Conservation (phyloP, 2,329 filamentous ascomycete genomes). For the Truncatella angustata region DNA sequence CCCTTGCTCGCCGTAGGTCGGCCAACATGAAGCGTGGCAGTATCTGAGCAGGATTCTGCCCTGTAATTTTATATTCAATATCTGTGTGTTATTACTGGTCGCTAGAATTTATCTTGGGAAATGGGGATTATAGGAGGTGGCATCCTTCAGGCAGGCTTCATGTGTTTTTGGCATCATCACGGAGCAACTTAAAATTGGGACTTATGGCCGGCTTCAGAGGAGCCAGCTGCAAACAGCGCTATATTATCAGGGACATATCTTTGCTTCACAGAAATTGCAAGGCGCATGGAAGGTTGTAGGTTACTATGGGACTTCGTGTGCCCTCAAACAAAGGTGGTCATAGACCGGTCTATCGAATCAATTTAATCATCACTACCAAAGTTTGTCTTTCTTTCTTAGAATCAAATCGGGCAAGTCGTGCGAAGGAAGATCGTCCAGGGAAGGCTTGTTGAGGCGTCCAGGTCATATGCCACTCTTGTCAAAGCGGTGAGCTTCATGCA, state of each 20-base stretch:
- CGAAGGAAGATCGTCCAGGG: too few species aligned
- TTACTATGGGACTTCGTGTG: neutral
- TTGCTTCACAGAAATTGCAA: neutral
- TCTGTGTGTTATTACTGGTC: too few species aligned
- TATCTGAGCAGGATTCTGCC: slow-evolving; percentile 28
- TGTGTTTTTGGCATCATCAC: slow-evolving; percentile 1
- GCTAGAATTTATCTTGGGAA: neutral
- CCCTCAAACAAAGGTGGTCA: too few species aligned
- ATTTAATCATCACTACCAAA: too few species aligned
- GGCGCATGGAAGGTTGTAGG: neutral
- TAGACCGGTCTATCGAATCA: too few species aligned
- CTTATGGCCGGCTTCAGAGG: neutral
- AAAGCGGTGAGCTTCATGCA: too few species aligned
- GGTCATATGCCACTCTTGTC: too few species aligned
- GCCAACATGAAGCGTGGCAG: slow-evolving; percentile 45
- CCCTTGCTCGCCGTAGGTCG: slow-evolving; percentile 30
- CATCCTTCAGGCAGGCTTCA: neutral
- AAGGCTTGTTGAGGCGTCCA: too few species aligned
- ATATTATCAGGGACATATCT: neutral
- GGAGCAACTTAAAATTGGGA: slow-evolving; percentile 1
- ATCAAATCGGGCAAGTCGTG: too few species aligned
- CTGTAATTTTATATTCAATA: neutral
- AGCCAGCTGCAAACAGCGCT: neutral
- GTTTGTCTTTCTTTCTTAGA: too few species aligned
- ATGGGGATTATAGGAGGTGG: neutral